Conservation (phyloP, 2,329 filamentous ascomycete genomes). For the Annulohypoxylon truncatum region DNA sequence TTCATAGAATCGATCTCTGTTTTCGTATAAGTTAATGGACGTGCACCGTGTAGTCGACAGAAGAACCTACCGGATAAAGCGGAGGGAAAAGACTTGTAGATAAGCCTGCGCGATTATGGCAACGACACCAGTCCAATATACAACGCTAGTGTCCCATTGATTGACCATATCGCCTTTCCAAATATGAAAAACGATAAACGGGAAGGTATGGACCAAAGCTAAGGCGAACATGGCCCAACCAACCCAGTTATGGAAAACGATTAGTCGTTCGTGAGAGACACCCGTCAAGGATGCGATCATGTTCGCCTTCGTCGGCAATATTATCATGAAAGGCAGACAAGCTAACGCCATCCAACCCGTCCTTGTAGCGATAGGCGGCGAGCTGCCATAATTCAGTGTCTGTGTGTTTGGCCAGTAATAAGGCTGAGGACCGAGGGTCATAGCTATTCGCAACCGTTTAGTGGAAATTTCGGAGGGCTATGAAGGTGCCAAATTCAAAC, state of each 20-base stretch:
- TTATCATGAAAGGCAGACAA: conserved; percentile 63
- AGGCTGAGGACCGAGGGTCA: conserved; percentile 61
- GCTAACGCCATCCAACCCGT: conserved; percentile 64
- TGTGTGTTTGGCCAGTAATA: conserved; percentile 66
- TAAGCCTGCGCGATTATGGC: conserved; percentile 65
- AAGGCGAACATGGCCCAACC: conserved; percentile 67
- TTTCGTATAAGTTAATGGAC: background rate
- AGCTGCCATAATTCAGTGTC: conserved; percentile 58
- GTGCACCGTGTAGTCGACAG: background rate
- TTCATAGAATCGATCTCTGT: conserved; percentile 65
- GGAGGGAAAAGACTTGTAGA: conserved; percentile 65
- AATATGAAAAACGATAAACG: conserved; percentile 66
- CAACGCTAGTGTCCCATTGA: conserved; percentile 57
- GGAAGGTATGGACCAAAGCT: conserved; percentile 69
- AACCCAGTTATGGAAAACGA: conserved; percentile 66
- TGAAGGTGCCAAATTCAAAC: conserved; percentile 33
- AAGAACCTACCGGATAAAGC: conserved; percentile 58
- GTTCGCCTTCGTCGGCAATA: conserved; percentile 66
- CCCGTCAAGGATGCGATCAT: conserved; percentile 65
- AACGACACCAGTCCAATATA: conserved; percentile 68
- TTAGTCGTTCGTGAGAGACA: conserved; percentile 67
- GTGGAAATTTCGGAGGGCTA: conserved; percentile 4
- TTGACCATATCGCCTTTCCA: conserved; percentile 60
- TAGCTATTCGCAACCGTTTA: conserved; percentile 47
- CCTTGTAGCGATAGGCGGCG: conserved; percentile 64